Base-by-base conservation (phyloP, 129 eudicot species). In the Chrysanthemum seticuspe region DNA sequence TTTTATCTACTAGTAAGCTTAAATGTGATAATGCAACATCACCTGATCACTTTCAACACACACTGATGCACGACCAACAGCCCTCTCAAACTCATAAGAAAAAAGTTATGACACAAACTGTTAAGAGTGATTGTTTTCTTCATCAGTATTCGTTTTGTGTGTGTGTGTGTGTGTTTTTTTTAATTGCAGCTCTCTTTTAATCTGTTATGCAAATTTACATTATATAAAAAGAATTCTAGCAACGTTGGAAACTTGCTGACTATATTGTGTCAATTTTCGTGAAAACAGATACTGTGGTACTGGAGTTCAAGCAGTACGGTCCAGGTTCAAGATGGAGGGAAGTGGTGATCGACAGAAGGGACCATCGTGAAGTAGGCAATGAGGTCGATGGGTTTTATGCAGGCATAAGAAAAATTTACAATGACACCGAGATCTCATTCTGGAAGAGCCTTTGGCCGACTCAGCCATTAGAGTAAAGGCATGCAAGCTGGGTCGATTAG, bases 241-340 rank as follows among this genome's bases (percentile, higher is more conserved):
- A 61, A 64, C 10, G 27, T 36, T 10, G 34, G 70, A 65, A 65
- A 65, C n/a, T n/a, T 18, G 10, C 12, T 27, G 23, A 64, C 14
- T 64, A 2, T 10, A 12, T 13, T 47, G 10, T 61, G 65, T 67
- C 75, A 74, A 8, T 54, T 21, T 48, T 18, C 62, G 31, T 64
- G 25, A 14, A 53, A 49, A 65, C 85, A 93, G 98, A 86, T 50
- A 67, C 63, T 0, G 85, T 86, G 59, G 21, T 84, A 31, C 69
- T 93, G 77, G 98, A 93, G 81, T 93, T 93, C 84, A 87, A 83
- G 72, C 97, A 93, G 78, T 93, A 90, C 27, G 67, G 57, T 66
- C 75, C 57, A 2, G 97, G 85, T 11, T 93, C 98, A 13, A 68
- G 85, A 65, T 93, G 98, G 97, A 84, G 98, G 73, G 83, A 77